Evolutionary conservation across 2,329 filamentous ascomycete genomes (phyloP).

Genomic region (Aureobasidium namibiae): DNA sequence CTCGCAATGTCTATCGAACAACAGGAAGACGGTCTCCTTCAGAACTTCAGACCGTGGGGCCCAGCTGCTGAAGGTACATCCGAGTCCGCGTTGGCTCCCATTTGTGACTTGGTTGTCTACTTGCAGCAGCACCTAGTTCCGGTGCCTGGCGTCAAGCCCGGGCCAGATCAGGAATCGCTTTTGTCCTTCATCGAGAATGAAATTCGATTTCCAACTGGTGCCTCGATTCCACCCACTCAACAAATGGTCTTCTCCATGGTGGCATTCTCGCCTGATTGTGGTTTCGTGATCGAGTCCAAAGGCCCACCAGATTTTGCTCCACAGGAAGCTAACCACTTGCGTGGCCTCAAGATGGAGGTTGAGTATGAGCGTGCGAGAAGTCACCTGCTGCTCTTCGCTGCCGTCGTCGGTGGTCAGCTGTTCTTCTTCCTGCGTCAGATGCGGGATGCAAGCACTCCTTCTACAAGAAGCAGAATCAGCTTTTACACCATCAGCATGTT

Average conservation of each 20-base stretch:
- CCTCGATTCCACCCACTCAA: conserved; percentile 43
- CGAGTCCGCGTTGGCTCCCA: conserved; percentile 55
- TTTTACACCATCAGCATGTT: conserved; percentile 57
- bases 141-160: conserved; percentile 5
- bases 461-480: conserved; percentile 55
- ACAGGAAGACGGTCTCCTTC: conserved; percentile 52
- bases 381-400: conserved; percentile 45
- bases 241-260: conserved; percentile 51
- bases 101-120: conserved; percentile 86
- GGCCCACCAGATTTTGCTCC: conserved; percentile 47
- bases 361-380: conserved; percentile 39
- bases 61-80: conserved; percentile 52
- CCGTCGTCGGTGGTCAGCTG: conserved; percentile 45
- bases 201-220: conserved; percentile 50
- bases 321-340: conserved; percentile 44
- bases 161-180: conserved; percentile 20
- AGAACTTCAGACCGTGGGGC: conserved; percentile 61
- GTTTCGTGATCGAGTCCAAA: conserved; percentile 56
- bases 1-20: conserved; percentile 59
- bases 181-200: conserved; percentile 50
- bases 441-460: conserved; percentile 57
- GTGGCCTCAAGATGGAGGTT: conserved; percentile 50
- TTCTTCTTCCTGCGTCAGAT: conserved; percentile 52
- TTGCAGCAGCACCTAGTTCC: conserved; percentile 61
- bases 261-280: conserved; percentile 58